phyloP scores from a whole-genome alignment of 441 rosid genomes.

The Croton laevigatus region DNA sequence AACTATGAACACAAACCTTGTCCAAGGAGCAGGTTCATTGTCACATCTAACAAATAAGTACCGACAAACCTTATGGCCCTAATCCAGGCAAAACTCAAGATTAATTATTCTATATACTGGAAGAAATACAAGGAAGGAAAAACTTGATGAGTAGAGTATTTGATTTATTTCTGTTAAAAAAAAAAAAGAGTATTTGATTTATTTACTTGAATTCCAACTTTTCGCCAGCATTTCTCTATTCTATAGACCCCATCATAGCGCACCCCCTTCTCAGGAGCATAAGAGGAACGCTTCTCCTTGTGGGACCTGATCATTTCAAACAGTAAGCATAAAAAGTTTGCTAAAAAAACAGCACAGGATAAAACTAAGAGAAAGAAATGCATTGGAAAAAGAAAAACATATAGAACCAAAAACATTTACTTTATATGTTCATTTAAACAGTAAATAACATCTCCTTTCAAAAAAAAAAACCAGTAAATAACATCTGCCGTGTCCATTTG shows the following conservation, averaged over 20 bases:
- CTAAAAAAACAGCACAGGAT: neutral
- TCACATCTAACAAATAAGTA: constrained; percentile 88
- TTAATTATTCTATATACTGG: neutral
- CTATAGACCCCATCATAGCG: constrained; percentile 86
- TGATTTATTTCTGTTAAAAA: neutral
- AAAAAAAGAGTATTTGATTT: neutral
- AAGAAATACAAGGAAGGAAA: neutral
- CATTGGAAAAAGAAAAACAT: neutral
- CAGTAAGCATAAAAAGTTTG: constrained; percentile 1
- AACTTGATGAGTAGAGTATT: neutral
- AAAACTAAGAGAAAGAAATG: neutral
- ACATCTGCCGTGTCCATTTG: too few relatives aligned
- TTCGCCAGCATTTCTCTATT: constrained; percentile 77
- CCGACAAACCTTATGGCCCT: constrained; percentile 61
- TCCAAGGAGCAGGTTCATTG: constrained; percentile 93
- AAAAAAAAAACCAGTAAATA: too few relatives aligned
- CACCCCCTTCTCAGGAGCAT: constrained; percentile 71
- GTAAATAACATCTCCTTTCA: too few relatives aligned
- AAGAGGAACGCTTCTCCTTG: constrained; percentile 69
- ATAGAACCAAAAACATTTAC: neutral
- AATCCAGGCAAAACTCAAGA: neutral
- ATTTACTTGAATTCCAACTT: constrained; percentile 61
- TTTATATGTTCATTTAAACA: neutral
- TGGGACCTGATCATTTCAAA: constrained; percentile 47
- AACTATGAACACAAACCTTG: constrained; percentile 45